Percentiles rank a stretch among this genome's conserved stretches.
These are phyloP conservation scores for Lachnellula occidentalis DNA, from an alignment of 2,329 filamentous ascomycete genomes.

Conservation along the genomic window DNA sequence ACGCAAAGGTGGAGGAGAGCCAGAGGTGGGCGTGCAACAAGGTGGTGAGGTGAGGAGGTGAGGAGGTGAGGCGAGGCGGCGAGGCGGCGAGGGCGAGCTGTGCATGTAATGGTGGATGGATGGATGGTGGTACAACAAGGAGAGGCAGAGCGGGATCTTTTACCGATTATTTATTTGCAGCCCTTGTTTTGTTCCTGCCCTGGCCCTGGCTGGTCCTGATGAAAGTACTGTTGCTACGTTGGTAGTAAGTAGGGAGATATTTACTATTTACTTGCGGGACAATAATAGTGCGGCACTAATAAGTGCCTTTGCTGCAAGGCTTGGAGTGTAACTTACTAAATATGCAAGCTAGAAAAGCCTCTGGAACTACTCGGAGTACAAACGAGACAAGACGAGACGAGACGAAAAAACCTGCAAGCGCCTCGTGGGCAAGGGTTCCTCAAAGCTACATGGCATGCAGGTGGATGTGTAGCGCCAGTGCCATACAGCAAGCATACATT, in stretches of 20 bases:
- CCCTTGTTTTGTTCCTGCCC: conserved; percentile 15
- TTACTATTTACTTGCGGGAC: too few relatives aligned
- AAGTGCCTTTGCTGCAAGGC: too few relatives aligned
- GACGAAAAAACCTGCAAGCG: neutral
- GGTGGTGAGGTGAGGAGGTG: neutral
- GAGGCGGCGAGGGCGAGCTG: neutral
- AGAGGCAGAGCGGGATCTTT: neutral
- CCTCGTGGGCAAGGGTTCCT: too few relatives aligned
- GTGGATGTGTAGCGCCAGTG: neutral
- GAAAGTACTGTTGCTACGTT: neutral
- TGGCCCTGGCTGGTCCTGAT: neutral
- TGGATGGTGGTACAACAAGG: neutral
- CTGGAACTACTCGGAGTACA: neutral
- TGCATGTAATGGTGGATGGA: neutral
- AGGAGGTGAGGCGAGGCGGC: neutral
- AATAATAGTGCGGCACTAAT: neutral
- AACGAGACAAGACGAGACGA: neutral
- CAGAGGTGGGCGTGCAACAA: neutral
- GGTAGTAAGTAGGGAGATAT: neutral
- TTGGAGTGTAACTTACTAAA: neutral
- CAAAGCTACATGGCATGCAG: neutral
- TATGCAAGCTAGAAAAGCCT: neutral
- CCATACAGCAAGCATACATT: too few relatives aligned
- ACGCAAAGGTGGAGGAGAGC: neutral
- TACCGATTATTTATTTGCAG: conserved; percentile 11